Evolutionary conservation across 345 rosid genomes (phyloP).

Genomic region (Eucalyptus regnans): DNA sequence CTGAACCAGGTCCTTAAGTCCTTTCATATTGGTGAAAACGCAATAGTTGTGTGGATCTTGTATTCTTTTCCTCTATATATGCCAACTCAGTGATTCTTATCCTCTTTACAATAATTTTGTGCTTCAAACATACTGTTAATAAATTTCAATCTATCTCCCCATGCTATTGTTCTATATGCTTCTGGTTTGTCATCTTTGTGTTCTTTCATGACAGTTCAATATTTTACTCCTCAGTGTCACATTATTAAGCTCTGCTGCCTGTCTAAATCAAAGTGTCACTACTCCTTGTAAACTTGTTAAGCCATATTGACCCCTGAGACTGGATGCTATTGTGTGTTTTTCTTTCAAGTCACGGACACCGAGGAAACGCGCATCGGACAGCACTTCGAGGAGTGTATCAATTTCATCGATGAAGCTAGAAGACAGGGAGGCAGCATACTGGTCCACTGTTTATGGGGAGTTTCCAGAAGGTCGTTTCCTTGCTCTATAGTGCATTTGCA

Average conservation of each 20-base stretch:
- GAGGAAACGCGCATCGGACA: conserved; percentile 41
- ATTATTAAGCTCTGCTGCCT: neutral
- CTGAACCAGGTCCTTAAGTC: neutral
- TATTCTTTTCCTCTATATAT: neutral
- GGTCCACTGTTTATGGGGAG: conserved; percentile 77
- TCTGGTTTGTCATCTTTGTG: neutral
- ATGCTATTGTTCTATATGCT: neutral
- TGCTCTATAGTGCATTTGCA: neutral
- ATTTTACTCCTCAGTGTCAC: neutral
- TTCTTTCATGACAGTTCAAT: neutral
- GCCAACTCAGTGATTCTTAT: neutral
- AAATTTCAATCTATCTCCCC: neutral
- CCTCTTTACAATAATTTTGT: neutral
- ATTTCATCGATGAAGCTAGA: conserved; percentile 65
- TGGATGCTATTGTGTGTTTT: neutral
- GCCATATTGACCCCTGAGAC: neutral
- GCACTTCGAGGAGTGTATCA: conserved; percentile 55
- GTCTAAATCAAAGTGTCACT: neutral
- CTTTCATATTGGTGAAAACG: neutral
- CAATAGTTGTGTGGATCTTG: neutral
- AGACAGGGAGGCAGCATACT: conserved; percentile 53
- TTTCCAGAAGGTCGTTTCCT: conserved; percentile 54
- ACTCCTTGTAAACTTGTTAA: neutral
- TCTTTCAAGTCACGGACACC: conserved; percentile 43
- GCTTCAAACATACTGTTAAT: neutral